These are phyloP conservation scores for Amanita muscaria DNA, from an alignment of 768 basidiomycete genomes.

Conservation along the genomic window DNA sequence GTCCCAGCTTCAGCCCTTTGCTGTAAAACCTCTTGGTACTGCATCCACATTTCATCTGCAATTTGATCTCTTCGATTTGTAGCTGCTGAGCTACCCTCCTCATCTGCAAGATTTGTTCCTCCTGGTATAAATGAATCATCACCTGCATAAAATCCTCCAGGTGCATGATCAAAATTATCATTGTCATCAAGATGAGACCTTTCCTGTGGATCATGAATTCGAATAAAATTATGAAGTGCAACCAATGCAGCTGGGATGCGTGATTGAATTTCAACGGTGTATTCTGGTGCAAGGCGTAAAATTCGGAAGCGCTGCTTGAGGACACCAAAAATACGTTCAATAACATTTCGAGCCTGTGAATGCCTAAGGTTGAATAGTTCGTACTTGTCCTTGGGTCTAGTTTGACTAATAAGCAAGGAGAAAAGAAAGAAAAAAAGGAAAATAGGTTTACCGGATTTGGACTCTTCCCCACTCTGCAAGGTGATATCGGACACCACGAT, in stretches of 20 bases:
- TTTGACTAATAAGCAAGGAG: conserved; percentile 9
- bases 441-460: conserved; percentile 9
- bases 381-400: conserved; percentile 25
- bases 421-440: background rate
- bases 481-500: conserved; percentile 23
- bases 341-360: too few relatives aligned
- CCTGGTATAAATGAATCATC: background rate
- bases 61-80: conserved; percentile 3
- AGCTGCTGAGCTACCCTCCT: background rate
- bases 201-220: conserved; percentile 16
- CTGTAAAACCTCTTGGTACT: too few relatives aligned
- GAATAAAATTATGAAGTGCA: conserved; percentile 21
- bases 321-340: too few relatives aligned
- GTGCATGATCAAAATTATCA: too few relatives aligned
- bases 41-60: background rate
- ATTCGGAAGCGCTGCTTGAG: conserved; percentile 20
- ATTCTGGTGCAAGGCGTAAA: conserved; percentile 14
- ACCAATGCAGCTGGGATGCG: conserved; percentile 15
- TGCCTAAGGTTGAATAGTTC: conserved; percentile 30
- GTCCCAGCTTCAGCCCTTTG: too few relatives aligned
- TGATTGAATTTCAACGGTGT: conserved; percentile 15
- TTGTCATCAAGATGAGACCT: background rate
- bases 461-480: conserved; percentile 24
- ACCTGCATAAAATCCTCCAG: too few relatives aligned
- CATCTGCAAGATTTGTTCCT: background rate